Conservation (phyloP, 2,329 filamentous ascomycete species). For the Tolypocladium guangdongense region DNA sequence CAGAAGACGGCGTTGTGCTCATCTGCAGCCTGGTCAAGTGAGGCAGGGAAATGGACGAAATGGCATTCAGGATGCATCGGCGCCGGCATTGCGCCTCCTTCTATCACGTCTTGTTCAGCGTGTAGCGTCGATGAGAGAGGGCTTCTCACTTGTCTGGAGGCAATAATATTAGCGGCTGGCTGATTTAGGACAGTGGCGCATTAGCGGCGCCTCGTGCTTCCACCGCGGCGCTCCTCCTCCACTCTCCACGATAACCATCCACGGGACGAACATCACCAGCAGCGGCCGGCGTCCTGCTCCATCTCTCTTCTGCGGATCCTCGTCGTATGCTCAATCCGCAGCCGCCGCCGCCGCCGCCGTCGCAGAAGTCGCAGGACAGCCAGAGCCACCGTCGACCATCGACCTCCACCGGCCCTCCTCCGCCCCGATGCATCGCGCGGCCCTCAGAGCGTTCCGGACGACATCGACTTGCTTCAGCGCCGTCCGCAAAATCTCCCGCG, state of each 20-base stretch:
- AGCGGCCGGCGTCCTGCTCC: background rate
- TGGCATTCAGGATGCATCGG: background rate
- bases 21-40: background rate
- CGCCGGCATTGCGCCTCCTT: background rate
- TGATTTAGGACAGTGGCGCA: too few relatives aligned
- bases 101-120: background rate
- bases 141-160: too few relatives aligned
- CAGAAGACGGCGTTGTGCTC: background rate
- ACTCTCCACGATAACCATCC: background rate
- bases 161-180: too few relatives aligned
- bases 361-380: background rate
- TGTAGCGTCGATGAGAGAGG: background rate
- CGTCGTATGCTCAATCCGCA: background rate
- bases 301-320: background rate
- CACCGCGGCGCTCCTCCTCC: background rate
- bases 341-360: background rate
- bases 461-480: conserved; percentile 54
- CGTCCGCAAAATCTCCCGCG: conserved; percentile 46
- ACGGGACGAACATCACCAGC: background rate
- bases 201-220: background rate
- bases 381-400: background rate
- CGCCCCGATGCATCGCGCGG: conserved; percentile 61
- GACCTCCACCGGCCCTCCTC: background rate
- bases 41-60: background rate
- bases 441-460: conserved; percentile 56